Evolutionary conservation across 257 asterid genomes (phyloP).

Genomic region (Solanum rostratum): DNA sequence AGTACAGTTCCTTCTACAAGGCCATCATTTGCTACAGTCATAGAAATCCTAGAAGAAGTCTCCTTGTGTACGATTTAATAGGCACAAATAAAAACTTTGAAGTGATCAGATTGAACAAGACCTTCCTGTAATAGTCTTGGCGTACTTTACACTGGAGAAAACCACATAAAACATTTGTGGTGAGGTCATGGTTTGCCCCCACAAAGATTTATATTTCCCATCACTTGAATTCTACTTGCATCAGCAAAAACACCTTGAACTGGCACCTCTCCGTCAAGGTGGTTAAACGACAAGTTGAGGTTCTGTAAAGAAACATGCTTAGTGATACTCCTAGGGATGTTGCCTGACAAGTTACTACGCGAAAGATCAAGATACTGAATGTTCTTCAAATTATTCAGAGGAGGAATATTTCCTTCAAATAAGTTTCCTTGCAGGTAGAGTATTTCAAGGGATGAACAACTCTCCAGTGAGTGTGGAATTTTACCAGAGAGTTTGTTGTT

Average conservation of each 20-base stretch:
- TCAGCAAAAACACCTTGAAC: slow-evolving; percentile 26
- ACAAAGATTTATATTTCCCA: slow-evolving; percentile 31
- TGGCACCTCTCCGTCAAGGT: slow-evolving; percentile 34
- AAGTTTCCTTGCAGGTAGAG: slow-evolving; percentile 21
- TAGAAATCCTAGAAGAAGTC: slow-evolving; percentile 44
- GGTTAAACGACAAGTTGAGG: slow-evolving; percentile 35
- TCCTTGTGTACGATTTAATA: too few relatives aligned
- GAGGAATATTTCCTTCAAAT: slow-evolving; percentile 26
- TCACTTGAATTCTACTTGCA: slow-evolving; percentile 12
- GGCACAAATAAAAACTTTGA: too few relatives aligned
- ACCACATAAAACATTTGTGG: too few relatives aligned
- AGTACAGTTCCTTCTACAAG: slow-evolving; percentile 22
- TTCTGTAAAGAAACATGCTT: slow-evolving; percentile 10
- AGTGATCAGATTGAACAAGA: too few relatives aligned
- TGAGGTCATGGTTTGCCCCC: too few relatives aligned
- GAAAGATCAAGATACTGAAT: slow-evolving; percentile 33
- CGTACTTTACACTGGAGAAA: too few relatives aligned
- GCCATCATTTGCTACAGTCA: slow-evolving; percentile 29
- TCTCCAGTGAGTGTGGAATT: slow-evolving; percentile 23
- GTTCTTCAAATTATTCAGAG: slow-evolving; percentile 11
- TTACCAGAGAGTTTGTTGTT: slow-evolving; percentile 30
- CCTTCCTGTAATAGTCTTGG: too few relatives aligned
- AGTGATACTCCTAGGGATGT: slow-evolving; percentile 16
- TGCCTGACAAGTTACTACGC: slow-evolving; percentile 22
- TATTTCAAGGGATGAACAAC: slow-evolving; percentile 22